Evolutionary conservation across 2,329 filamentous ascomycete genomes (phyloP), one percentile per base, ranked within the genome.

Genomic region (Leptodontidium sp.): DNA sequence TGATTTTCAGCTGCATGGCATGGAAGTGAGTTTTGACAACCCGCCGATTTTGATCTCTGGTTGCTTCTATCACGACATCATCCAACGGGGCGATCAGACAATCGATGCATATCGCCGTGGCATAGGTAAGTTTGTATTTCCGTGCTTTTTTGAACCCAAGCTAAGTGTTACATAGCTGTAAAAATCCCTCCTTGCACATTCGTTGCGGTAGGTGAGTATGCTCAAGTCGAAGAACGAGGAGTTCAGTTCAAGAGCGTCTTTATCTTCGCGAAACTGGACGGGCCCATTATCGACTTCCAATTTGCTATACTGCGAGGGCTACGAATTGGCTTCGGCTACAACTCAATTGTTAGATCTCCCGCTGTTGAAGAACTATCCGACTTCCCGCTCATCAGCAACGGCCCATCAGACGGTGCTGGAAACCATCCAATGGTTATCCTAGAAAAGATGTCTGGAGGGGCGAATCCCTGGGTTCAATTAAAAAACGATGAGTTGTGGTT

Each of bases 161-260:
- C 1, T 32, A 32, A 32, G 29, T 32, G 29, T 4, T 4, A 32
- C 3, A 4, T 14, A 55, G 74, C 77, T 21, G 63, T 84, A 12
- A 75, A 75, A 1, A 80, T 78, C 65, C 45, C 65, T 0, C 77
- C 80, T 0, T 84, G 79, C 40, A 75, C 76, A 14, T 78, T 84
- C 70, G 49, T 78, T 43, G 83, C 81, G 0, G 80, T 79, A 0
- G 82, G 82, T 7, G 79, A 78, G 68, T 84, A 84, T 70, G 80
- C 79, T 6, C 69, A 65, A 0, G 73, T 68, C 4, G 69, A 68
- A 8, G 52, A 55, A 35, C 26, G 52, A n/a, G 52, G 52, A 35
- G 29, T 35, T 17, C 49, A 71, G 2, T 72, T 68, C 24, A 68
- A 68, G 12, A 76, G 74, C 7, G 73, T 80, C 0, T 83, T 83